phyloP scores from a whole-genome alignment of 306 rosid species.

The Vigna hirtella region DNA sequence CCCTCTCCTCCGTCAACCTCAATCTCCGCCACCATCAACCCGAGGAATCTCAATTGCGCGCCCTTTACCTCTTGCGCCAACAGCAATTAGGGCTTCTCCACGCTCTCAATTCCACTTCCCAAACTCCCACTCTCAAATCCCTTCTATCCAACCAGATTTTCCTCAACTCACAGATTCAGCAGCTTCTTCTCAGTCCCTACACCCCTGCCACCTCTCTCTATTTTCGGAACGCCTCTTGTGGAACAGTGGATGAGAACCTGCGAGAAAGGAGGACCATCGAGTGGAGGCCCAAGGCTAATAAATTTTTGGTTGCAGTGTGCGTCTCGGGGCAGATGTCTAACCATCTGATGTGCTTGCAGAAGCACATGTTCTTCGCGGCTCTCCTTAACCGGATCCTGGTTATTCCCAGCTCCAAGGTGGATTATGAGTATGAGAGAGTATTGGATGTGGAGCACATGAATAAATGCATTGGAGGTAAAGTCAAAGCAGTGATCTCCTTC shows the following conservation, averaged over 20 bases:
- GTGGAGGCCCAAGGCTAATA: conserved; percentile 72
- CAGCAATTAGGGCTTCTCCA: conserved; percentile 68
- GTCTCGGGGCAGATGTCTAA: conserved; percentile 87
- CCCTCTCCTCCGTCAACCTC: conserved; percentile 19
- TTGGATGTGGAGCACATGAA: conserved; percentile 79
- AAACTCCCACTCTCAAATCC: conserved; percentile 53
- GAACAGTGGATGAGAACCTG: conserved; percentile 60
- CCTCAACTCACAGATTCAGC: conserved; percentile 77
- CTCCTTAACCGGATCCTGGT: conserved; percentile 71
- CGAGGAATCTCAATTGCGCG: conserved; percentile 74
- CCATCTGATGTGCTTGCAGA: conserved; percentile 87
- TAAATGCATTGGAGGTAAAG: conserved; percentile 67
- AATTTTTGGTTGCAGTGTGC: conserved; percentile 73
- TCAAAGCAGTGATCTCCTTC: conserved; percentile 68
- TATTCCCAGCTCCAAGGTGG: conserved; percentile 78
- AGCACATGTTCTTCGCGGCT: conserved; percentile 92
- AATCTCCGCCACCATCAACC: conserved; percentile 28
- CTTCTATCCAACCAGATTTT: conserved; percentile 63
- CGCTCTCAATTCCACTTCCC: conserved; percentile 46
- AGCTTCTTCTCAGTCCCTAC: conserved; percentile 62
- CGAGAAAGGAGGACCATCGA: conserved; percentile 64
- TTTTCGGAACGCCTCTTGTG: conserved; percentile 48
- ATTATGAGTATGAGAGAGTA: conserved; percentile 68
- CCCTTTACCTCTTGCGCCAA: conserved; percentile 67
- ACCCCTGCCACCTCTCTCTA: neutral